Evolutionary conservation across 1,139 yeast genomes (phyloP).

Genomic region (Taphrina pruni): DNA sequence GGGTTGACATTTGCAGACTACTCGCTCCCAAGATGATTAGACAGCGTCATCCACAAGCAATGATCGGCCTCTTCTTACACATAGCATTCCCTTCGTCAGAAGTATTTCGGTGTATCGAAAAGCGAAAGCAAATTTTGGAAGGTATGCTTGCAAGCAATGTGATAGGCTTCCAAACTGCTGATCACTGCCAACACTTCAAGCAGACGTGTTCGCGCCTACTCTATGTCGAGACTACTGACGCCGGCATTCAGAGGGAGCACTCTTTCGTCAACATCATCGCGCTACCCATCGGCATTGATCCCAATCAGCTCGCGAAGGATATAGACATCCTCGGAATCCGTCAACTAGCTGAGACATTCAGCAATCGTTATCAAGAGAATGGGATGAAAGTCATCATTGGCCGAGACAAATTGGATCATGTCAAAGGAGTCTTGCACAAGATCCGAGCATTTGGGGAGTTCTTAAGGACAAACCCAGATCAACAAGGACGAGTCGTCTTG

Average conservation of each 20-base stretch:
- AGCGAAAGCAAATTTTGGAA: conserved; percentile 72
- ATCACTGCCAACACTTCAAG: conserved; percentile 88
- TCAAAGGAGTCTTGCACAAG: conserved; percentile 89
- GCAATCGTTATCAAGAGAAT: conserved; percentile 62
- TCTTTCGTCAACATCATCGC: conserved; percentile 69
- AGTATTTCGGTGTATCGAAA: conserved; percentile 92
- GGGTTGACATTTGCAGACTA: conserved; percentile 50
- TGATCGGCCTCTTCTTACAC: conserved; percentile 89
- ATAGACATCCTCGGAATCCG: conserved; percentile 69
- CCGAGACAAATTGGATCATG: conserved; percentile 83
- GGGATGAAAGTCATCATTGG: conserved; percentile 74
- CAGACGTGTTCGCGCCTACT: conserved; percentile 87
- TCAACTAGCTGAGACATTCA: conserved; percentile 51
- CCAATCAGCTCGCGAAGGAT: conserved; percentile 60
- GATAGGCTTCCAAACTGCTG: conserved; percentile 87
- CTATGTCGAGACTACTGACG: conserved; percentile 79
- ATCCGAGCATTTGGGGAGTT: conserved; percentile 84
- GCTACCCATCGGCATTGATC: conserved; percentile 88
- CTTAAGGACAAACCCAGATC: conserved; percentile 71
- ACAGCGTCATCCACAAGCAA: conserved; percentile 74
- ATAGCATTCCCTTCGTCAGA: conserved; percentile 96
- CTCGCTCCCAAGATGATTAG: conserved; percentile 86
- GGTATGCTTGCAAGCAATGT: conserved; percentile 92
- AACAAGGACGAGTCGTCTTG: conserved; percentile 70
- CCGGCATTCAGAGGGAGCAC: conserved; percentile 73